Conservation (phyloP, 148 eudicot genomes). For the Rhododendron vialii region DNA sequence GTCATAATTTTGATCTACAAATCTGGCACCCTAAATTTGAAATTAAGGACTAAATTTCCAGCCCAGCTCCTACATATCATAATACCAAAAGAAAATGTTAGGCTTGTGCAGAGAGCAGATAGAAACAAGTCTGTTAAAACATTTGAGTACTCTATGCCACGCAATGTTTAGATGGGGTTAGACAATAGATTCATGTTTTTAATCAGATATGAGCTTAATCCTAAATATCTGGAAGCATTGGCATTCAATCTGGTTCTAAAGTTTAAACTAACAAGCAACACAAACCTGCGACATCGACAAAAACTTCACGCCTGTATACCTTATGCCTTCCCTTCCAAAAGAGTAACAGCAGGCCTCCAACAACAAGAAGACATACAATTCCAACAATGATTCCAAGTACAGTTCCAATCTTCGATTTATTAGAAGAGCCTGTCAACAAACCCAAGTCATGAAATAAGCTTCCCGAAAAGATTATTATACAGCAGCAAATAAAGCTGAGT, state of each 20-base stretch:
- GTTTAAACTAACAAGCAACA: conserved; percentile 11
- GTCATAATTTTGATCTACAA: neutral
- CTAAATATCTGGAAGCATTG: neutral
- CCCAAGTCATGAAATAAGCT: conserved; percentile 1
- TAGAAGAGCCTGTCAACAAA: conserved; percentile 51
- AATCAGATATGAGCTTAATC: neutral
- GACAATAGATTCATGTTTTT: neutral
- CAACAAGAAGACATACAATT: conserved; percentile 40
- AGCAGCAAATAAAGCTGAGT: neutral
- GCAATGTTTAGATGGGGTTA: neutral
- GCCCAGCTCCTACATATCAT: neutral
- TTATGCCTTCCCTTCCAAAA: conserved; percentile 53
- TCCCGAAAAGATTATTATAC: neutral
- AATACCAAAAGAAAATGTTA: neutral
- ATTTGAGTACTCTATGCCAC: neutral
- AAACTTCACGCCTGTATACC: conserved; percentile 69
- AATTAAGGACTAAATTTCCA: neutral
- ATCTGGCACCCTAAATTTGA: neutral
- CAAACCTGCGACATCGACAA: conserved; percentile 90
- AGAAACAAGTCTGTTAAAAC: neutral
- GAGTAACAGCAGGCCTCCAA: conserved; percentile 53
- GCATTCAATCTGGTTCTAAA: neutral
- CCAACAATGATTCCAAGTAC: conserved; percentile 65
- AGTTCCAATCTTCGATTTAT: conserved; percentile 50
- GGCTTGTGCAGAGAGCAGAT: neutral